Evolutionary conservation across 1,284 basidiomycete genomes (phyloP), one percentile per base, ranked within the genome.

Genomic region (Tremellales sp.): DNA sequence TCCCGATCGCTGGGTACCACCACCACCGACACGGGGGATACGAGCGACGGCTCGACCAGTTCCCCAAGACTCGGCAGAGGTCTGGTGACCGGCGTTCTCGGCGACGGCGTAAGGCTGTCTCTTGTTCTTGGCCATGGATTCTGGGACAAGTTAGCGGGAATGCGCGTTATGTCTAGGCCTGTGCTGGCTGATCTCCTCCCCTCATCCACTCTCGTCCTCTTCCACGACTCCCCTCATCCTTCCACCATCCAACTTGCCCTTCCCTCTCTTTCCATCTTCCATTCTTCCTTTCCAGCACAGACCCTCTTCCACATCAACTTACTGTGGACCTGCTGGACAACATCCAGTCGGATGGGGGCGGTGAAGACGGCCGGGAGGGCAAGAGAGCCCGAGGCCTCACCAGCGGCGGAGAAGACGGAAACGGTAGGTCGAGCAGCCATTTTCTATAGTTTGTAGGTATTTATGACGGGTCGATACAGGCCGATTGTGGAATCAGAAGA

Each of bases 11-110:
- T 94, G 90, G 62, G 95, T 98, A 78, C 94, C 95, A 75, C 90
- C 87, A 76, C 95, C 94, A 73, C 91, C 91, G 58, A 98, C 94
- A 90, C 95, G 94, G 76, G 95, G 95, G 74, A 98, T 98, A 94
- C 94, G 94, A 40, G 94, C 95, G 60, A 99, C 94, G 66, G 95
- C 95, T 79, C 95, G 92, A 86, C 94, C 94, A 64, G 94, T 99
- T 79, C 94, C 94, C 94, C 94, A 99, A 43, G 95, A 98, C 60
- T 72, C 70, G 59, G 94, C 94, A 58, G 86, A 90, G 67, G 95
- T 98, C 78, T 99, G 94, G 80, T 97, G 91, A 70, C 95, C 95
- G 59, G 95, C 95, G 78, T 97, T 95, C 78, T 87, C 86, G 74
- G 85, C 87, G 70, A 98, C 95, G 68, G 93, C 80, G 78, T 98